Base-by-base conservation (phyloP, 441 rosid genomes). In the Raphanus hybrid region DNA sequence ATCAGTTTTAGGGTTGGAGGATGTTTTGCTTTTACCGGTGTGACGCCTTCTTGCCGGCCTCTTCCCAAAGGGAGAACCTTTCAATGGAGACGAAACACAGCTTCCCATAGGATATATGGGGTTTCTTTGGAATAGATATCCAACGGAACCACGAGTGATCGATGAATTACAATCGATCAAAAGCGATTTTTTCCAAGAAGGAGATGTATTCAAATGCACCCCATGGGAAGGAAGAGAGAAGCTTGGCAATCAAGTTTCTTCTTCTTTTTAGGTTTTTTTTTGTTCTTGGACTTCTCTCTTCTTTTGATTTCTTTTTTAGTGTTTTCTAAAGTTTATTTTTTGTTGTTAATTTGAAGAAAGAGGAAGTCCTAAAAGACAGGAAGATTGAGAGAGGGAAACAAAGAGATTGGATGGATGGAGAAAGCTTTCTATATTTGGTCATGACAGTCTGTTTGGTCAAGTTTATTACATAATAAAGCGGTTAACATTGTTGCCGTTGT, bases 141-240 rank as follows among this genome's bases (percentile, higher is more conserved):
- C 75, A 55, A 74, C 2, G 9, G 41, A 32, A 57, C 16, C 65
- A 43, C 4, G 23, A 66, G 18, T 32, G 72, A 50, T 72, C 26
- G 73, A 67, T 67, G 8, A 60, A 64, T 52, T 69, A 4, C 72
- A 61, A 65, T 64, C 69, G 12, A 73, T 54, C 81, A 78, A 73
- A 43, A 58, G 77, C 73, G 60, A 60, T 66, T 72, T 43, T 34
- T 34, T 34, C 23, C n/a, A 52, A 45, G 39, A 59, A 16, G 74
- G 74, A 78, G 5, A 6, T 3, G 14, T 34, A 10, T 78, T 70
- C 75, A 74, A 79, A 75, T 74, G 79, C 69, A 79, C 69, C 83
- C 82, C 81, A 81, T 80, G 81, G 85, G 81, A 80, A 71, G 81
- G 75, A 70, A 81, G 78, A 20, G 63, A 70, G 64, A 60, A 62